Evolutionary conservation across 2,329 filamentous ascomycete genomes (phyloP).

Genomic region (Paraphaeosphaeria sporulosa): DNA sequence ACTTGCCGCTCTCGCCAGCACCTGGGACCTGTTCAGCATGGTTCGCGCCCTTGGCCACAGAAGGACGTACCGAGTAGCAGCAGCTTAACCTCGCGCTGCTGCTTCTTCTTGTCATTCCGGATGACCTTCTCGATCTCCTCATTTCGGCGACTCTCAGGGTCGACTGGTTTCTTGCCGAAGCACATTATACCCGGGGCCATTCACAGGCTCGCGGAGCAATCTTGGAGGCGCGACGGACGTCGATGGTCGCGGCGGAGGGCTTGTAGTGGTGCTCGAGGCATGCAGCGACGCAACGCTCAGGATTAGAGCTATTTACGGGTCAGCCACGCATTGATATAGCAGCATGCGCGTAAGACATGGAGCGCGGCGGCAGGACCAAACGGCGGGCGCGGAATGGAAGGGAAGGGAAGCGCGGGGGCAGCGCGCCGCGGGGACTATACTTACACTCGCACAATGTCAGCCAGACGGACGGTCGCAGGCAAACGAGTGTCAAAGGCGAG

Average conservation of each 20-base stretch:
- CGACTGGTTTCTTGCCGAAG: constrained; percentile 59
- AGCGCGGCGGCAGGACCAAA: constrained; percentile 15
- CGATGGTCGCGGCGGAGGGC: constrained; percentile 3
- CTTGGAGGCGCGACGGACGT: constrained; percentile 13
- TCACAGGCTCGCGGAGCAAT: constrained; percentile 18
- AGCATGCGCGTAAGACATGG: constrained; percentile 10
- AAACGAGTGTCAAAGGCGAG: constrained; percentile 14
- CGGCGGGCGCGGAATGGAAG: constrained; percentile 1
- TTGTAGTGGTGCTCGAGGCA: constrained; percentile 17
- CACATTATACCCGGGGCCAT: constrained; percentile 58
- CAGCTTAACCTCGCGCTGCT: constrained; percentile 90
- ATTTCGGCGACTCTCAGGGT: constrained; percentile 58
- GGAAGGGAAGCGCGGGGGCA: constrained; percentile 7
- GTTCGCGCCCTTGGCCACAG: constrained; percentile 32
- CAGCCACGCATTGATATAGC: constrained; percentile 19
- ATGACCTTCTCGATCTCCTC: constrained; percentile 86
- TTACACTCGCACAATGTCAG: constrained; percentile 1
- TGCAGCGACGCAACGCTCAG: constrained; percentile 13
- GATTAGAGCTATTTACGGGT: constrained; percentile 25
- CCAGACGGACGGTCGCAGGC: constrained; percentile 7
- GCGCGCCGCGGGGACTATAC: neutral
- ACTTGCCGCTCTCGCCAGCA: constrained; percentile 94
- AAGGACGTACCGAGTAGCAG: constrained; percentile 79
- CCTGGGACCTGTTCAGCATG: constrained; percentile 61
- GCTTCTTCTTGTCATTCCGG: constrained; percentile 84